Base-by-base conservation (phyloP, 257 asterid species). In the Ligustrum vulgare region DNA sequence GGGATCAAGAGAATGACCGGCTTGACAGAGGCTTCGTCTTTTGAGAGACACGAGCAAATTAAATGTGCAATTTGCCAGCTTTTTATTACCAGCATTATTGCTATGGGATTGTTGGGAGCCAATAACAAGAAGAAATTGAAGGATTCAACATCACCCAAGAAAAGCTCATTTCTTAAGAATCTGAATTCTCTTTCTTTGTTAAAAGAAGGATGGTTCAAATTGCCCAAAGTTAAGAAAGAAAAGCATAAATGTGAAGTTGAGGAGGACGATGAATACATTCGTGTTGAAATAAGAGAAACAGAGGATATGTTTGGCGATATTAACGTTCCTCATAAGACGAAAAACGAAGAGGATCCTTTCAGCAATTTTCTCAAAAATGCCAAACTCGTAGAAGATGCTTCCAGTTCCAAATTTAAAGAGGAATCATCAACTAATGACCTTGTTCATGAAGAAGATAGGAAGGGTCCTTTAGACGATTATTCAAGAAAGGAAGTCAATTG, bases 31-130 rank as follows among this genome's bases (percentile, higher is more conserved):
- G 89, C 93, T 8, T 87, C 96, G 1, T 88, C 98, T 39, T 90
- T 87, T 0, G 89, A 87, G 86, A 85, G 93, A 75, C 95, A 94
- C 12, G 96, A 89, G 68, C 91, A 84, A 70, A 85, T 94, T 1
- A 94, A 92, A 76, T 82, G 86, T 20, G 87, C 91, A 1, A 92
- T 94, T 65, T 92, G 97, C 77, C 96, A 87, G 81, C 93, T 92
- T 15, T 92, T 94, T 41, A 81, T 94, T 41, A 84, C 95, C 0
- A 88, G 79, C n/a, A 82, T 88, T 3, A 91, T 91, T 6, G 97
- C 90, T 4, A 84, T 90, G 85, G 83, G 90, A 13, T 32, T 94
- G 69, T 65, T 89, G 75, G 81, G 85, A 1, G 78, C 71, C 2
- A 62, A 68, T 71, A 87, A 81, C 22, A 85, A n/a, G 82, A 89